Evolutionary conservation across 345 rosid species (phyloP).

Genomic region (Alliaria petiolata): DNA sequence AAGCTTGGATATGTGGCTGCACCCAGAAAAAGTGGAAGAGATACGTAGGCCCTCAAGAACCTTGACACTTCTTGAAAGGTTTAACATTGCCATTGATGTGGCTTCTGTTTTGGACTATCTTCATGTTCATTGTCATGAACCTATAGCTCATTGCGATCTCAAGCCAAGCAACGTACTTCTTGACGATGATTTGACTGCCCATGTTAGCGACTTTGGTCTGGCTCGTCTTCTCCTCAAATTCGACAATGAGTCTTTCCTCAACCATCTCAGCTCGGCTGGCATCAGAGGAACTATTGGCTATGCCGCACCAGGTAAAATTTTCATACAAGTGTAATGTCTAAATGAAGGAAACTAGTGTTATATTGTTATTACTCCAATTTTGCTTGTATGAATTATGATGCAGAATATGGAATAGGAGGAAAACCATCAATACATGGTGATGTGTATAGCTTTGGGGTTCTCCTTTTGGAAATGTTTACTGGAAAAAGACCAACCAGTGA

Average conservation of each 20-base stretch:
- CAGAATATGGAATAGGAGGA: too few relatives aligned
- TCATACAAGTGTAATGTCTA: not conserved
- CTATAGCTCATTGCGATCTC: not conserved
- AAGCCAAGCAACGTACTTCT: not conserved
- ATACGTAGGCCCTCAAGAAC: not conserved
- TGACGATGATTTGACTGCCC: not conserved
- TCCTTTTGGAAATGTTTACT: too few relatives aligned
- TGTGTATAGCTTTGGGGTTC: too few relatives aligned
- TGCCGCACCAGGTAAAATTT: not conserved
- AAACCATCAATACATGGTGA: too few relatives aligned
- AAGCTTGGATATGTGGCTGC: slow-evolving; percentile 11
- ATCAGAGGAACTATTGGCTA: not conserved
- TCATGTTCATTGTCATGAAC: not conserved
- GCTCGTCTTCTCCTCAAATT: not conserved
- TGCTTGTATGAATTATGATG: too few relatives aligned
- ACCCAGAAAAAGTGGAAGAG: not conserved
- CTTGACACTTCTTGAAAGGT: not conserved
- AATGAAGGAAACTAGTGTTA: not conserved
- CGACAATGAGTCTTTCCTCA: not conserved
- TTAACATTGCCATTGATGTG: not conserved
- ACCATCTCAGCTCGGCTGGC: not conserved
- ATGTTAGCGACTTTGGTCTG: not conserved
- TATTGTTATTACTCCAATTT: too few relatives aligned
- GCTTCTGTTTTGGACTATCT: not conserved
- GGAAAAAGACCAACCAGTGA: too few relatives aligned